A percentile compares a stretch with the other conserved stretches of the same genome.
Conservation (phyloP, 2,329 filamentous ascomycete species). For the Pseudogymnoascus sp. region DNA sequence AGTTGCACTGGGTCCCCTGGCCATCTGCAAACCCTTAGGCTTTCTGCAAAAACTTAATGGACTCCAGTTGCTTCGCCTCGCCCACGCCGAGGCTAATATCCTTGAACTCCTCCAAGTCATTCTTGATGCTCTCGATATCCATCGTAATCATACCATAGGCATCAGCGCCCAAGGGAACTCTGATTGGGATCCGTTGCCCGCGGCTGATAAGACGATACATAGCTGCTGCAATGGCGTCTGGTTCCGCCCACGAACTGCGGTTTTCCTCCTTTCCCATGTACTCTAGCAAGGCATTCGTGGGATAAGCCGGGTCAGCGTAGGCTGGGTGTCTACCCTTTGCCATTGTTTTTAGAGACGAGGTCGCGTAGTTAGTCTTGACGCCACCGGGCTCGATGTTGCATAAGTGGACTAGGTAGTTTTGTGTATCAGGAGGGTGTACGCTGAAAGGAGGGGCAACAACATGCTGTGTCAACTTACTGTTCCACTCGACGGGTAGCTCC, state of each 20-base stretch:
- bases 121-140: slow-evolving; percentile 27
- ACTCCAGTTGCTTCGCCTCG: slow-evolving; percentile 23
- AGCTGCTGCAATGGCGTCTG: slow-evolving; percentile 30
- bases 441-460: slow-evolving; percentile 24
- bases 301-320: slow-evolving; percentile 17
- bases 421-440: slow-evolving; percentile 33
- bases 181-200: slow-evolving; percentile 32
- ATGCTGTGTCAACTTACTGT: slow-evolving; percentile 24
- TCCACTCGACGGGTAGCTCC: slow-evolving; percentile 33
- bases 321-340: slow-evolving; percentile 21
- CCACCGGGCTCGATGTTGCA: slow-evolving; percentile 35
- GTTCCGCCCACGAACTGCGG: slow-evolving; percentile 29
- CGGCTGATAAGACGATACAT: slow-evolving; percentile 31
- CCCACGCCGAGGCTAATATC: slow-evolving; percentile 26
- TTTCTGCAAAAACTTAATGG: slow-evolving; percentile 19
- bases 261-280: slow-evolving; percentile 25
- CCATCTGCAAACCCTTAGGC: slow-evolving; percentile 8
- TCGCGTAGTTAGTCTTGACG: slow-evolving; percentile 33
- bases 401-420: slow-evolving; percentile 32
- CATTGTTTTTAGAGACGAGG: slow-evolving; percentile 34
- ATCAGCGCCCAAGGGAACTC: slow-evolving; percentile 35
- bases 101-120: slow-evolving; percentile 31
- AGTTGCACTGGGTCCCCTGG: not conserved
- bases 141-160: slow-evolving; percentile 30
- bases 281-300: slow-evolving; percentile 20